A percentile compares a stretch with the other conserved stretches of the same genome.
Conservation (phyloP, 768 basidiomycete genomes). For the Mycena belliarum region DNA sequence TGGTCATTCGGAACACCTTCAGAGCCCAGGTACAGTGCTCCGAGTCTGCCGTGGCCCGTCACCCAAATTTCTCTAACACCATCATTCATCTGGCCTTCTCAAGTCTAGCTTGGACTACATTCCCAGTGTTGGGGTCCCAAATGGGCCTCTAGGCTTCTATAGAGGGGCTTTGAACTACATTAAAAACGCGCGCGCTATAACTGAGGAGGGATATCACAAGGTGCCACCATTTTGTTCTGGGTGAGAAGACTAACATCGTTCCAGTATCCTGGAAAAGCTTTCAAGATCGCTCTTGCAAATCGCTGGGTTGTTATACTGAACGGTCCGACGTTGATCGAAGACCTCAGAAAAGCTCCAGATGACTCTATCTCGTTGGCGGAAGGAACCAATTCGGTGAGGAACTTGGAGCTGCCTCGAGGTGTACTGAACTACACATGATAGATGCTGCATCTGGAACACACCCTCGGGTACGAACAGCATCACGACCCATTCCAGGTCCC, state of each 20-base stretch:
- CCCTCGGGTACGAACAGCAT: constrained; percentile 34
- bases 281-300: constrained; percentile 13
- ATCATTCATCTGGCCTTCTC: not conserved
- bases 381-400: constrained; percentile 34
- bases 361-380: constrained; percentile 36
- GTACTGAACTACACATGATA: constrained; percentile 18
- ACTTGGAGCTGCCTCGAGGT: too few species aligned
- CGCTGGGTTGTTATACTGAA: constrained; percentile 44
- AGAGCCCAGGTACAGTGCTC: too few species aligned
- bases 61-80: too few species aligned
- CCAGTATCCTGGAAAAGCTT: constrained; percentile 13
- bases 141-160: constrained; percentile 13
- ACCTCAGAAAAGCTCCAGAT: constrained; percentile 41
- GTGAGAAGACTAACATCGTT: too few species aligned
- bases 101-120: constrained; percentile 4
- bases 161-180: constrained; percentile 10
- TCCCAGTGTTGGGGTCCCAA: constrained; percentile 13
- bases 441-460: constrained; percentile 39
- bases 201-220: not conserved
- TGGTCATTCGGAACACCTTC: too few species aligned
- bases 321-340: constrained; percentile 31
- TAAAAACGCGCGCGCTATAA: constrained; percentile 6
- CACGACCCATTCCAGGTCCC: constrained; percentile 33
- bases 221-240: too few species aligned
- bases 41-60: too few species aligned